Evolutionary conservation across 2,329 filamentous ascomycete species (phyloP).

Genomic region (Tolypocladium sp.): DNA sequence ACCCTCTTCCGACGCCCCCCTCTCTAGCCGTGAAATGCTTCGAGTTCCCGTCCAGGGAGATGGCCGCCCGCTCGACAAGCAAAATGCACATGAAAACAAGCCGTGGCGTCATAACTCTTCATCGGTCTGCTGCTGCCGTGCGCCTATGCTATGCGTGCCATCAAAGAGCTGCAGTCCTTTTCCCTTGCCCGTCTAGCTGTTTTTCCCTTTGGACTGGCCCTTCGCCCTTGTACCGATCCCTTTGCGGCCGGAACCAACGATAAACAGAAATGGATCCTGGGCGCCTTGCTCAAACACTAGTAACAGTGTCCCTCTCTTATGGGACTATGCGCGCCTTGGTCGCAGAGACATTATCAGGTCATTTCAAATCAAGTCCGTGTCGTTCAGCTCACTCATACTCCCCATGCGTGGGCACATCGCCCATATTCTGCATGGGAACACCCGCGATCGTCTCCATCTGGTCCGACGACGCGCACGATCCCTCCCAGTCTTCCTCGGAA

Average conservation of each 20-base stretch:
- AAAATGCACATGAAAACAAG: not conserved
- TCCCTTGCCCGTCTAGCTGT: not conserved
- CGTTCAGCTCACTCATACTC: conserved; percentile 27
- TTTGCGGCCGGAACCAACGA: not conserved
- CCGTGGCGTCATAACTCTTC: not conserved
- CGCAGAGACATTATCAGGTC: not conserved
- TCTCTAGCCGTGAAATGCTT: not conserved
- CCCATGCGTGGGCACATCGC: conserved; percentile 6
- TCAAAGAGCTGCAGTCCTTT: not conserved
- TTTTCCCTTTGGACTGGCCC: not conserved
- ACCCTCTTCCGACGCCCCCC: not conserved
- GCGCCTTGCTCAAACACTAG: conserved; percentile 5
- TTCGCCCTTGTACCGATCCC: not conserved
- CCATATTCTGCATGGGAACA: conserved; percentile 26
- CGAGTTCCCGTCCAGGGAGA: not conserved
- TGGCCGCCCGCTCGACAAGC: not conserved
- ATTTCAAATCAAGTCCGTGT: conserved; percentile 17
- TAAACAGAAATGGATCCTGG: not conserved
- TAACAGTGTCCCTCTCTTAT: not conserved
- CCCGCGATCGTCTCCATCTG: conserved; percentile 41
- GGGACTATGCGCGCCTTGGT: not conserved
- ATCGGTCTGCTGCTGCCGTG: not conserved
- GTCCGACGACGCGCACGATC: conserved; percentile 45
- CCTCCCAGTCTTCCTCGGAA: conserved; percentile 39
- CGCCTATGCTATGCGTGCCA: conserved; percentile 2